Evolutionary conservation across 352 stramenopile genomes (phyloP).

Genomic region (Phytophthora citricola): DNA sequence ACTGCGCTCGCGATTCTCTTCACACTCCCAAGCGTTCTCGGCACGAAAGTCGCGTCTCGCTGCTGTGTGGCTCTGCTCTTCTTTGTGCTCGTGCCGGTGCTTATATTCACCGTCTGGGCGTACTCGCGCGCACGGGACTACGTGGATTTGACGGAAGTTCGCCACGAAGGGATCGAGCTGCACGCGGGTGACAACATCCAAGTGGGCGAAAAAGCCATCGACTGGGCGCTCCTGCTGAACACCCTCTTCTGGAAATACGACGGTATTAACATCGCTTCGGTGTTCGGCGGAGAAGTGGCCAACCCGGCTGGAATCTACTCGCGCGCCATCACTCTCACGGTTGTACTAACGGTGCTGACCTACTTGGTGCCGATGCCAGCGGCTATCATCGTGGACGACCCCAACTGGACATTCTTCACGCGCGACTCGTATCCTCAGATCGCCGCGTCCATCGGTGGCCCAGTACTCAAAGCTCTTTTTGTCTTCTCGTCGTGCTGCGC

Average conservation of each 20-base stretch:
- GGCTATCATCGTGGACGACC: constrained; percentile 71
- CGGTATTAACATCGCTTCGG: constrained; percentile 89
- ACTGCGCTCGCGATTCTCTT: constrained; percentile 36
- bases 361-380: constrained; percentile 78
- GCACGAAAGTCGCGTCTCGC: constrained; percentile 41
- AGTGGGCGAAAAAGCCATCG: constrained; percentile 44
- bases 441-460: constrained; percentile 80
- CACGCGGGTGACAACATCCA: constrained; percentile 59
- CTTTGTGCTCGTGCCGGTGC: constrained; percentile 81
- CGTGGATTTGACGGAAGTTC: constrained; percentile 93
- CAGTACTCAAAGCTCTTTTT: constrained; percentile 87
- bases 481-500: constrained; percentile 80
- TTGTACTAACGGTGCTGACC: constrained; percentile 36
- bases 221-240: constrained; percentile 90
- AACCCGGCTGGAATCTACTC: constrained; percentile 80
- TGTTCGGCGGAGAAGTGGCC: constrained; percentile 89
- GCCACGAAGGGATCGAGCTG: constrained; percentile 45
- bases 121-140: constrained; percentile 54
- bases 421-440: constrained; percentile 90
- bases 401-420: constrained; percentile 83
- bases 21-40: constrained; percentile 43
- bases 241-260: constrained; percentile 96
- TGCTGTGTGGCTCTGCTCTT: constrained; percentile 38
- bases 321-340: constrained; percentile 37
- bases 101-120: constrained; percentile 69